These are phyloP conservation scores for Narthecium ossifragum DNA, from an alignment of 106 monocot genomes.

Conservation along the genomic window DNA sequence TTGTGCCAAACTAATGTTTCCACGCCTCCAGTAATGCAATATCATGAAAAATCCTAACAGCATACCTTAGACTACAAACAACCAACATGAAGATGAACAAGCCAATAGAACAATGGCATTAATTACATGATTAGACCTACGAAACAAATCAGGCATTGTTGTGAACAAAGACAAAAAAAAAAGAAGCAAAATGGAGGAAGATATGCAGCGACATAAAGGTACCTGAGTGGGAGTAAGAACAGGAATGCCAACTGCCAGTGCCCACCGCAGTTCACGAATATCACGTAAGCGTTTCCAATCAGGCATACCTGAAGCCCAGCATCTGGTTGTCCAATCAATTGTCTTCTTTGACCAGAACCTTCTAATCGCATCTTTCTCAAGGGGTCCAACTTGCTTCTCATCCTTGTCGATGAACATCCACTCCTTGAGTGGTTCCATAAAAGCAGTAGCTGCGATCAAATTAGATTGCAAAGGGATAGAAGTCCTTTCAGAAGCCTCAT, in stretches of 20 bases:
- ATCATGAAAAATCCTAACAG: too few relatives aligned
- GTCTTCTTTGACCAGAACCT: constrained; percentile 84
- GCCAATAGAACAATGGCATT: too few relatives aligned
- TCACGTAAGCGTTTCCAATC: constrained; percentile 93
- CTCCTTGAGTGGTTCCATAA: constrained; percentile 98
- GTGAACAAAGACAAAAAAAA: too few relatives aligned
- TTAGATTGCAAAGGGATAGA: constrained; percentile 95
- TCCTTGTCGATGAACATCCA: constrained; percentile 92
- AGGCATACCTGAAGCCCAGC: constrained; percentile 89
- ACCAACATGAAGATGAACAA: too few relatives aligned
- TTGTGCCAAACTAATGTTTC: too few relatives aligned
- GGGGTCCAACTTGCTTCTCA: constrained; percentile 66
- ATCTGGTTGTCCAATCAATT: constrained; percentile 92
- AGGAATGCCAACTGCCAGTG: constrained; percentile 69
- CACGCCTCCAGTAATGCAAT: too few relatives aligned
- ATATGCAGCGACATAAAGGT: constrained; percentile 4
- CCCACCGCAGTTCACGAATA: constrained; percentile 98
- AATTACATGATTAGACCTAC: too few relatives aligned
- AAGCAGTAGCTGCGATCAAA: constrained; percentile 93
- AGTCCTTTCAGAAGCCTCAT: constrained; percentile 93
- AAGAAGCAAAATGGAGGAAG: too few relatives aligned
- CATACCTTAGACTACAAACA: too few relatives aligned
- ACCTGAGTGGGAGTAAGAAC: constrained; percentile 93
- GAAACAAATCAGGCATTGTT: too few relatives aligned
- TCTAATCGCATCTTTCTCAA: constrained; percentile 93